Percentiles rank a stretch among this genome's conserved stretches.
Conservation (phyloP, 2,329 filamentous ascomycete species). For the Helicocarpus griseus region DNA sequence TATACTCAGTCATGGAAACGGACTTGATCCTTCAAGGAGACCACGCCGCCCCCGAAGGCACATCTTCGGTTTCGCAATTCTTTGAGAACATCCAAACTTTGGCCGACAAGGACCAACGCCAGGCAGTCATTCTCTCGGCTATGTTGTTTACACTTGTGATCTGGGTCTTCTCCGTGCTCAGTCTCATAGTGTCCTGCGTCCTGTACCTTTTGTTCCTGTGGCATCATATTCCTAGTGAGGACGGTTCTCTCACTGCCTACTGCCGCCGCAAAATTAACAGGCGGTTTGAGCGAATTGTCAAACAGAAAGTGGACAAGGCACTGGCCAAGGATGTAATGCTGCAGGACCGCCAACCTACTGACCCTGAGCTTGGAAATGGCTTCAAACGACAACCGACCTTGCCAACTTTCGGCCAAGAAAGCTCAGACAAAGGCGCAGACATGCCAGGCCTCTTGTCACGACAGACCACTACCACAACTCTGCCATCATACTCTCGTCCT, state of each 20-base stretch:
- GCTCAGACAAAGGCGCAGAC: conserved; percentile 22
- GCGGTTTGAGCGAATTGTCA: conserved; percentile 73
- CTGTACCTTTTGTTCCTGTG: conserved; percentile 85
- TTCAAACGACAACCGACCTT: conserved; percentile 45
- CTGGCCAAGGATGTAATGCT: conserved; percentile 62
- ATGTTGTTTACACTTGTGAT: conserved; percentile 90
- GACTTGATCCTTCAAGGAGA: conserved; percentile 57
- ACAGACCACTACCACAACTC: conserved; percentile 51
- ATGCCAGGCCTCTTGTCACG: conserved; percentile 53
- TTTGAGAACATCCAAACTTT: conserved; percentile 71
- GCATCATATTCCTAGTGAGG: conserved; percentile 75
- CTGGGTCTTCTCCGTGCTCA: conserved; percentile 73
- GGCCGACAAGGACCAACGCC: conserved; percentile 62
- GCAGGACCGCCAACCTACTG: conserved; percentile 44
- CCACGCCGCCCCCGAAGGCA: conserved; percentile 46
- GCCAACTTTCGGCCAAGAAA: conserved; percentile 41
- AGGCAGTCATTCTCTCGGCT: conserved; percentile 73
- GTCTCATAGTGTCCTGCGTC: conserved; percentile 60
- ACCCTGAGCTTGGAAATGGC: conserved; percentile 20
- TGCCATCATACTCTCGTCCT: conserved; percentile 55
- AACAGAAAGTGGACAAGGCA: conserved; percentile 78
- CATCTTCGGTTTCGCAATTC: conserved; percentile 60
- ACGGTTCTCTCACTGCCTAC: conserved; percentile 73
- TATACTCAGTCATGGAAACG: conserved; percentile 72
- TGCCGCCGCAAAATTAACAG: conserved; percentile 88